Conservation (phyloP, 2,329 filamentous ascomycete species). For the Oidium heveae region DNA sequence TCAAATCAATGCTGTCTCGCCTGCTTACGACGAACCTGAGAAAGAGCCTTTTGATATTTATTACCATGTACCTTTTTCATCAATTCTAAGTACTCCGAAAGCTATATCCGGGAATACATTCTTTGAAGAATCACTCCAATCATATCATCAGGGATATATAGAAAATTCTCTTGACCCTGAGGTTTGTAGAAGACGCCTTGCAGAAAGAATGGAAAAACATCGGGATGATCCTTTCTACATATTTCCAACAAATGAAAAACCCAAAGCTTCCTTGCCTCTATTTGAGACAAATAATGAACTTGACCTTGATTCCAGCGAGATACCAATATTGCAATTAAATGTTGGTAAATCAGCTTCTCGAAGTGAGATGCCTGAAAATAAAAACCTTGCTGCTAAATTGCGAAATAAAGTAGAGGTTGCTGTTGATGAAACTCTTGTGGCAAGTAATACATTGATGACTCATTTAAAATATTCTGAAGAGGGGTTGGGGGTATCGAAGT, state of each 20-base stretch:
- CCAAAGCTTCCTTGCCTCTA: slow-evolving; percentile 38
- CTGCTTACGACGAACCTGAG: slow-evolving; percentile 24
- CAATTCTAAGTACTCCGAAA: slow-evolving; percentile 21
- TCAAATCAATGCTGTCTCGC: slow-evolving; percentile 28
- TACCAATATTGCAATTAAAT: slow-evolving; percentile 84
- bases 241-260: slow-evolving; percentile 27
- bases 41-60: slow-evolving; percentile 43
- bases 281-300: slow-evolving; percentile 46
- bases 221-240: slow-evolving; percentile 96
- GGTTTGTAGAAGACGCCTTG: slow-evolving; percentile 46
- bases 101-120: slow-evolving; percentile 26
- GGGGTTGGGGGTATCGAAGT: slow-evolving; percentile 22
- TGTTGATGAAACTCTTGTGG: slow-evolving; percentile 45
- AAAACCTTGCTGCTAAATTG: slow-evolving; percentile 17
- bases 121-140: slow-evolving; percentile 21
- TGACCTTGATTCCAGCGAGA: slow-evolving; percentile 73
- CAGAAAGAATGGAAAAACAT: slow-evolving; percentile 58
- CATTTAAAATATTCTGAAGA: slow-evolving; percentile 28
- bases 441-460: slow-evolving; percentile 23
- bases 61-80: slow-evolving; percentile 24
- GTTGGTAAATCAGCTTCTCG: slow-evolving; percentile 26
- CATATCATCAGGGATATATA: slow-evolving; percentile 32
- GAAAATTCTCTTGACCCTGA: slow-evolving; percentile 48
- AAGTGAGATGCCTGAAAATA: slow-evolving; percentile 11
- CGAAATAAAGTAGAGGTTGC: slow-evolving; percentile 41